Evolutionary conservation across 2,329 filamentous ascomycete genomes (phyloP).

Genomic region (Microcyclospora pomicola): DNA sequence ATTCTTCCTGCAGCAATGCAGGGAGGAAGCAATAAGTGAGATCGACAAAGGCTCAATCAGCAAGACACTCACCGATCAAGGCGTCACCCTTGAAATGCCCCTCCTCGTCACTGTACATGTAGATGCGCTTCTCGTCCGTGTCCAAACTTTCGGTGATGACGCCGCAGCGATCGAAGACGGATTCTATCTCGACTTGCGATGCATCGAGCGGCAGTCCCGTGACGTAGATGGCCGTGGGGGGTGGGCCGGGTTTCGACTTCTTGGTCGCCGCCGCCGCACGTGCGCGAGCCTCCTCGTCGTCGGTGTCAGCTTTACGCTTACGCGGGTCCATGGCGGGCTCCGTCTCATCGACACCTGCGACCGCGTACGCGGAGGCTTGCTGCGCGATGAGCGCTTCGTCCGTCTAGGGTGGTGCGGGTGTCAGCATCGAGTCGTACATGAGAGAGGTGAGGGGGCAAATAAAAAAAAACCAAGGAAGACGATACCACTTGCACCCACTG

Average conservation of each 20-base stretch:
- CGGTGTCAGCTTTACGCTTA: conserved; percentile 28
- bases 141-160: conserved; percentile 93
- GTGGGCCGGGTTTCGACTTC: conserved; percentile 31
- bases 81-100: conserved; percentile 90
- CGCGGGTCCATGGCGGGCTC: conserved; percentile 21
- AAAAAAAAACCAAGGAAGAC: conserved; percentile 14
- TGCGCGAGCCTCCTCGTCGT: conserved; percentile 17
- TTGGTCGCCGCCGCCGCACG: too few species aligned
- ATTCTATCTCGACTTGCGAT: conserved; percentile 64
- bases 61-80: conserved; percentile 39
- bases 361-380: conserved; percentile 48
- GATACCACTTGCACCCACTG: conserved; percentile 59
- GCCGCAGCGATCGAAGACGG: conserved; percentile 76
- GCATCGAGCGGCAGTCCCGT: conserved; percentile 73
- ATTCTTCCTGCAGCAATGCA: too few species aligned
- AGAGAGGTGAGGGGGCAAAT: conserved; percentile 8
- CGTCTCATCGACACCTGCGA: conserved; percentile 45
- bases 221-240: conserved; percentile 76
- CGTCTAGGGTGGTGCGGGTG: conserved; percentile 30
- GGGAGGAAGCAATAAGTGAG: too few species aligned
- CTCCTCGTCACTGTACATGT: conserved; percentile 71
- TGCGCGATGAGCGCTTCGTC: conserved; percentile 47
- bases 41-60: background rate
- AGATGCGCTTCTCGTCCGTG: conserved; percentile 74
- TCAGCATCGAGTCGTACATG: background rate